Base-by-base conservation (phyloP, 768 basidiomycete species). In the Boletus subcaerulescens region DNA sequence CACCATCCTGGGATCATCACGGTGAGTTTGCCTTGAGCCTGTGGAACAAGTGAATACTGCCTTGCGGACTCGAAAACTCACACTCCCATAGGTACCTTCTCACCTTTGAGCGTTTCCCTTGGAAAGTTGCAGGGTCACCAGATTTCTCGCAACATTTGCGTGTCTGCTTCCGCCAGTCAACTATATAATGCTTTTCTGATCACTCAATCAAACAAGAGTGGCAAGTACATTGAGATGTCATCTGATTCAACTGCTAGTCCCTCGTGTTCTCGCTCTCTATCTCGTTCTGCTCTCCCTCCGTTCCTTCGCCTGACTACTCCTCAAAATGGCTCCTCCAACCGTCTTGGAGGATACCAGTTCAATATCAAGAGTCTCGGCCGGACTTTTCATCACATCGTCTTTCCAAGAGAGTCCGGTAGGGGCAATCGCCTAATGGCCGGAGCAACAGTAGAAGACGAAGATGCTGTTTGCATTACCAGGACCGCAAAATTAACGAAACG, bases 301-400 rank as follows among this genome's bases (percentile, higher is more conserved):
- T 61, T 12, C 48, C 60, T 65, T 31, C 51, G 47, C 29, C 47
- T 66, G 22, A 36, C 52, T 29, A 41, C 50, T 50, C 38, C 44
- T 32, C 46, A 38, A 42, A 31, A 45, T 18, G 52, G 49, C 39
- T 44, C 65, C 13, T 65, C 70, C 33, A 63, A 67, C 36, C 72
- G 67, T 24, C 58, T 63, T n/a, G 74, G 75, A 59, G 66, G 70
- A 14, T 68, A 74, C 24, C 68, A 67, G 50, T 63, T 65, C 14
- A 59, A 59, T 52, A 68, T 65, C 49, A 71, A 70, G 36, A 80
- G 77, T 57, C 65, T 82, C 45, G 74, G 73, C 57, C 73, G 68
- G 45, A 71, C 77, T 45, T 73, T 82, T 40, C 74, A 75, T 36
- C 72, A 77, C 29, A 50, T 70, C 4, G 64, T 75, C 36, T 51